Evolutionary conservation across 306 rosid genomes (phyloP).

Genomic region (Fagus crenata): DNA sequence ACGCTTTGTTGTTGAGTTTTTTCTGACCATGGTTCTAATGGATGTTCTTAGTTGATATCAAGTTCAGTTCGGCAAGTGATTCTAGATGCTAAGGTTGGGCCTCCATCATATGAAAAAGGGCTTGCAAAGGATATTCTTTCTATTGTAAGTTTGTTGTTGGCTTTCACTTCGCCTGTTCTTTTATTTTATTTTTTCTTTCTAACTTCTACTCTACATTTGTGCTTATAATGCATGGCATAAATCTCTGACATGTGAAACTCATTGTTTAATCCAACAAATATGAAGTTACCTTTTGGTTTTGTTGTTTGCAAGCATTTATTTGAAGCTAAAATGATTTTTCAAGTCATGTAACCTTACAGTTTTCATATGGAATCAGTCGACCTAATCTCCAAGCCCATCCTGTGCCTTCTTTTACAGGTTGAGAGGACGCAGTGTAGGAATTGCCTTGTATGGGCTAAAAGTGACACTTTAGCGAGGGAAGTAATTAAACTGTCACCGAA

Average conservation of each 20-base stretch:
- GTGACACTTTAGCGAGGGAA: slow-evolving; percentile 77
- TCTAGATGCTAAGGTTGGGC: slow-evolving; percentile 85
- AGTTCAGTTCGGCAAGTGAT: slow-evolving; percentile 69
- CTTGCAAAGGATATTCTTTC: slow-evolving; percentile 75
- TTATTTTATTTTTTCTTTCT: slow-evolving; percentile 6
- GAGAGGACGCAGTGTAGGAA: slow-evolving; percentile 63
- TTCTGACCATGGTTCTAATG: slow-evolving; percentile 25
- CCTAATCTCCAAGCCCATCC: no score
- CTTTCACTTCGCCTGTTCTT: slow-evolving; percentile 14
- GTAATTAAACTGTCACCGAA: slow-evolving; percentile 69
- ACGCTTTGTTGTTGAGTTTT: not conserved
- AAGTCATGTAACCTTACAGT: slow-evolving; percentile 18
- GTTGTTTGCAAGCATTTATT: slow-evolving; percentile 1
- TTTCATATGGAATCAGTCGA: not conserved
- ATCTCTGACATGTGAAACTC: not conserved
- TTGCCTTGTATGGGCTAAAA: slow-evolving; percentile 87
- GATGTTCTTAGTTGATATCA: slow-evolving; percentile 52
- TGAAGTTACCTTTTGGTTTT: slow-evolving; percentile 2
- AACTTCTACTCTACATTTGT: slow-evolving; percentile 8
- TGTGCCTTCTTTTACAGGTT: slow-evolving; percentile 51
- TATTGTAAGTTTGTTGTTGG: slow-evolving; percentile 56
- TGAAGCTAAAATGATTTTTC: not conserved
- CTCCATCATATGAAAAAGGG: slow-evolving; percentile 79
- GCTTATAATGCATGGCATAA: not conserved
- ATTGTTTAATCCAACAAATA: not conserved